A percentile compares a stretch with the other conserved stretches of the same genome.
These are phyloP conservation scores for Silene uniflora DNA, from an alignment of 148 eudicot genomes.

Conservation along the genomic window DNA sequence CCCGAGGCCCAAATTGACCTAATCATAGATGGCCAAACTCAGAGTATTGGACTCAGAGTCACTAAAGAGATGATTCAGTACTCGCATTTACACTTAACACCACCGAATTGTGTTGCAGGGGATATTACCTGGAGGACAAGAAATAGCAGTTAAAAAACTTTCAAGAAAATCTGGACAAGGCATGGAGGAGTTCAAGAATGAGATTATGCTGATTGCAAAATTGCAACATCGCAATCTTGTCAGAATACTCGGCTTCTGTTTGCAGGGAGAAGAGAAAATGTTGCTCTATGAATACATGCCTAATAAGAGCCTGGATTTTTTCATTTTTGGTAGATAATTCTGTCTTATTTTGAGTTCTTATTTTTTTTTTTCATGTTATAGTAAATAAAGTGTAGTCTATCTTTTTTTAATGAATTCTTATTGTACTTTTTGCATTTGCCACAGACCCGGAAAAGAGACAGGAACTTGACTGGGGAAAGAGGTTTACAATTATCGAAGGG, in stretches of 20 bases:
- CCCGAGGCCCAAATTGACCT: too few relatives aligned
- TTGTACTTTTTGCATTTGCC: not conserved
- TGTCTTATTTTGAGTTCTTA: not conserved
- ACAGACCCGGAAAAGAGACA: slow-evolving; percentile 29
- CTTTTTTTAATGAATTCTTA: not conserved
- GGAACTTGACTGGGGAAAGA: slow-evolving; percentile 38
- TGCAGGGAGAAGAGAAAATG: slow-evolving; percentile 56
- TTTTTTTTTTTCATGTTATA: not conserved
- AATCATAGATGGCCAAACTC: too few relatives aligned
- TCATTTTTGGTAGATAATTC: slow-evolving; percentile 45
- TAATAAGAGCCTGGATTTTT: slow-evolving; percentile 57
- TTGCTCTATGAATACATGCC: slow-evolving; percentile 62
- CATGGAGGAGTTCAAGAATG: slow-evolving; percentile 63
- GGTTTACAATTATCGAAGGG: slow-evolving; percentile 45
- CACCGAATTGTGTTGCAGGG: slow-evolving; percentile 36
- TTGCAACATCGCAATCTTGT: slow-evolving; percentile 65
- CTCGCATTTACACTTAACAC: not conserved
- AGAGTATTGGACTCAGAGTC: too few relatives aligned
- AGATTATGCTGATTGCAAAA: slow-evolving; percentile 50
- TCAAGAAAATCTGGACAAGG: slow-evolving; percentile 65
- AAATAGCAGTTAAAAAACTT: slow-evolving; percentile 66
- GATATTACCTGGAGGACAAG: slow-evolving; percentile 38
- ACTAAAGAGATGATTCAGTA: too few relatives aligned
- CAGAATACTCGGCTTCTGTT: slow-evolving; percentile 49
- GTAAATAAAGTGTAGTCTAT: not conserved